Percentiles rank a stretch among this genome's conserved stretches.
Evolutionary conservation across 768 basidiomycete genomes (phyloP).

Genomic region (Dictyophora rubrovolvata): DNA sequence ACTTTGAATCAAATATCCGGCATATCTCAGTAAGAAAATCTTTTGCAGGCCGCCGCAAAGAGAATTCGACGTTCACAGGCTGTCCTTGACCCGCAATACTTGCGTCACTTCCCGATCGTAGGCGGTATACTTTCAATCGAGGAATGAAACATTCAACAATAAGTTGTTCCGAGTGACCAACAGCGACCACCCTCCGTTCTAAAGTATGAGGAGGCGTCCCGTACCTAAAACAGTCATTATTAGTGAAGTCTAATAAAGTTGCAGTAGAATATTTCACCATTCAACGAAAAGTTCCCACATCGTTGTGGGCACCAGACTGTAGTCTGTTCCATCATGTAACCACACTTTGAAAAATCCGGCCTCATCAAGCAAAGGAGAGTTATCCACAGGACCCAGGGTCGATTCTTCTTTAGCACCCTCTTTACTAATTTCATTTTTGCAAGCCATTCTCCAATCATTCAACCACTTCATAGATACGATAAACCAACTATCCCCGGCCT

Average conservation of each 20-base stretch:
- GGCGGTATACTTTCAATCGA: constrained; percentile 43
- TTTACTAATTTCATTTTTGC: constrained; percentile 59
- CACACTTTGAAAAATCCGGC: constrained; percentile 28
- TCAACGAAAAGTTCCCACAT: constrained; percentile 58
- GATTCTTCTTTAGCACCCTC: constrained; percentile 50
- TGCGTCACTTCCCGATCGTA: constrained; percentile 16
- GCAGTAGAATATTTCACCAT: constrained; percentile 47
- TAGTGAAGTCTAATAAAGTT: background rate
- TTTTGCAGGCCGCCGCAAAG: background rate
- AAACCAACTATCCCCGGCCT: constrained; percentile 68
- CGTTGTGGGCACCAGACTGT: constrained; percentile 63
- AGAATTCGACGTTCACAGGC: background rate
- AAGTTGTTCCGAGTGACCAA: constrained; percentile 40
- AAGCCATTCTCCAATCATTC: constrained; percentile 64
- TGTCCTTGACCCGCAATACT: background rate
- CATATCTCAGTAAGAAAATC: background rate
- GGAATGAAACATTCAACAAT: constrained; percentile 68
- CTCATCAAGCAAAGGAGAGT: constrained; percentile 49
- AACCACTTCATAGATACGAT: constrained; percentile 65
- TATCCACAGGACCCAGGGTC: constrained; percentile 68
- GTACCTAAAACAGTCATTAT: constrained; percentile 43
- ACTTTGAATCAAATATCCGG: background rate
- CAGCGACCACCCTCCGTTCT: constrained; percentile 55
- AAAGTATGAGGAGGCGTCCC: constrained; percentile 47
- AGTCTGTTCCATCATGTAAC: constrained; percentile 53